A percentile compares a stretch with the other conserved stretches of the same genome.
Evolutionary conservation across 768 basidiomycete genomes (phyloP).

Genomic region (Multifurca ochricompacta): DNA sequence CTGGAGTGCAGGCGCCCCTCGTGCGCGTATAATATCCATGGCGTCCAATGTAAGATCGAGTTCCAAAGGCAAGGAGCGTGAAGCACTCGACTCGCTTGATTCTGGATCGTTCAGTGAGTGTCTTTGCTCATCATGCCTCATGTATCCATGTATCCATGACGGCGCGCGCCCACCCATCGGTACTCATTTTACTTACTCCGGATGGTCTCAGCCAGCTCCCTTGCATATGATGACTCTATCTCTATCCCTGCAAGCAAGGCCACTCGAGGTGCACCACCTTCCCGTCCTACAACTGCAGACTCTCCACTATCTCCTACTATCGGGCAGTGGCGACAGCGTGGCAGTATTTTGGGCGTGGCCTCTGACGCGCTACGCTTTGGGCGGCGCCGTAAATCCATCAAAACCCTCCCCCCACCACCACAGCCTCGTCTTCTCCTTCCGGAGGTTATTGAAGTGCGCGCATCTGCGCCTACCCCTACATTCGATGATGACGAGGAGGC

Average conservation of each 20-base stretch:
- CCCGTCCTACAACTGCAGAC: constrained; percentile 14
- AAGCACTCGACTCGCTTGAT: constrained; percentile 13
- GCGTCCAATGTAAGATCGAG: not conserved
- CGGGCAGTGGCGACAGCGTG: constrained; percentile 13
- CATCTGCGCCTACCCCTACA: constrained; percentile 18
- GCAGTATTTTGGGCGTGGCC: constrained; percentile 23
- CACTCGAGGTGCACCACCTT: not conserved
- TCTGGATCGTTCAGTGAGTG: constrained; percentile 15
- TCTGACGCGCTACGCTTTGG: constrained; percentile 23
- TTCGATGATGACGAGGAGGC: constrained; percentile 50
- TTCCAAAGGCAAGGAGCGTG: constrained; percentile 19
- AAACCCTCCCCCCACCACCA: constrained; percentile 18
- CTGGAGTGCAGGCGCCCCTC: not conserved
- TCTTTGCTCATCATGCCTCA: not conserved
- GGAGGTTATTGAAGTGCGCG: constrained; percentile 62
- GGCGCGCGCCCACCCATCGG: not conserved
- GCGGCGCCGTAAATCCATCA: constrained; percentile 23
- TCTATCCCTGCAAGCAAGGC: constrained; percentile 1
- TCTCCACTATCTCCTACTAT: not conserved
- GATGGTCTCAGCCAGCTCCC: not conserved
- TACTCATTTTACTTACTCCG: constrained; percentile 10
- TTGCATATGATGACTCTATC: constrained; percentile 10
- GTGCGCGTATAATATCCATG: constrained; percentile 17
- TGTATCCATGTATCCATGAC: constrained; percentile 7
- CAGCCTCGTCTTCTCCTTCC: constrained; percentile 45